Conservation (phyloP, 2,329 filamentous ascomycete species). For the Leptosphaerulina australis region DNA sequence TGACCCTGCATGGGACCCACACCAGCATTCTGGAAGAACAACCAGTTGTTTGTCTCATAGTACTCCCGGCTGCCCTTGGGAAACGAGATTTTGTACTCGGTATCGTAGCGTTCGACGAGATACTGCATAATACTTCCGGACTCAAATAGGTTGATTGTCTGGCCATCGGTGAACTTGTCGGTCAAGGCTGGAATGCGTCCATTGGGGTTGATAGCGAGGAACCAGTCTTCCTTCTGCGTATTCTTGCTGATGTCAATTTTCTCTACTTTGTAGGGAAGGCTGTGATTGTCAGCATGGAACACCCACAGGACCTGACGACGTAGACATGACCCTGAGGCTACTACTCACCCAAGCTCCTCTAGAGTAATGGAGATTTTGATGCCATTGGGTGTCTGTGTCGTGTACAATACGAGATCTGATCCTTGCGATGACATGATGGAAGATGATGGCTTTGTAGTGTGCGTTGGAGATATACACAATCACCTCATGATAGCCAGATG, state of each 20-base stretch:
- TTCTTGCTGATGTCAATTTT: constrained; percentile 75
- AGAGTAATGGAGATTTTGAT: constrained; percentile 87
- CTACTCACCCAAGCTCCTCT: constrained; percentile 71
- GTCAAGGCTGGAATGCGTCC: constrained; percentile 88
- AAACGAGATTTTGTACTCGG: constrained; percentile 81
- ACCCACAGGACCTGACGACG: no score
- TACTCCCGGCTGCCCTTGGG: constrained; percentile 73
- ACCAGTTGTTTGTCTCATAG: constrained; percentile 79
- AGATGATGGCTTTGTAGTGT: not conserved
- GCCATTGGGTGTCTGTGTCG: constrained; percentile 82
- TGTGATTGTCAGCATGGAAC: constrained; percentile 11
- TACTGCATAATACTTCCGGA: constrained; percentile 85
- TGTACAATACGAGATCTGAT: constrained; percentile 80
- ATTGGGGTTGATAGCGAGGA: constrained; percentile 90
- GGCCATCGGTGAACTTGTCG: constrained; percentile 73
- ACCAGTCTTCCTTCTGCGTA: constrained; percentile 85
- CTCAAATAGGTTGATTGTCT: constrained; percentile 79
- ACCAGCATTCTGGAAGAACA: constrained; percentile 74
- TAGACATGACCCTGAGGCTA: no score
- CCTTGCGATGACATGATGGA: constrained; percentile 33
- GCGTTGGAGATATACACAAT: not conserved
- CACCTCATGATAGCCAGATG: not conserved
- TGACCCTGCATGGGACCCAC: constrained; percentile 84
- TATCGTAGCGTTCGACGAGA: constrained; percentile 80
- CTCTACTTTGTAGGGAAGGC: constrained; percentile 76